Conservation (phyloP, 768 basidiomycete species). For the Scleroderma bovista region DNA sequence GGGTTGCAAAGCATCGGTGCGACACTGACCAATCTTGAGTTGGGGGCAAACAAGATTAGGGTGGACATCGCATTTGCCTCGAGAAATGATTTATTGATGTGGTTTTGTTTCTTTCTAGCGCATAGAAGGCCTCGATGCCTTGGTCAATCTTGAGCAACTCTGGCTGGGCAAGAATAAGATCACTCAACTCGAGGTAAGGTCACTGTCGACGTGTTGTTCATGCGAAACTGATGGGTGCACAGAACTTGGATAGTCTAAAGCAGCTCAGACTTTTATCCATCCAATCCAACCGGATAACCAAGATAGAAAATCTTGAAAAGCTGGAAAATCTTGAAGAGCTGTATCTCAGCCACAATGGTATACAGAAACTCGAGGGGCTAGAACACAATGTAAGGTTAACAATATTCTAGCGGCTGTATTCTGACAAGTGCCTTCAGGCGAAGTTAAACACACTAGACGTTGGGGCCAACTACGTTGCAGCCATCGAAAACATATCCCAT, state of each 20-base stretch:
- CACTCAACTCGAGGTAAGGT: slow-evolving; percentile 66
- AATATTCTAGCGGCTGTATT: not conserved
- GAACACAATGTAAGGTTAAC: slow-evolving; percentile 63
- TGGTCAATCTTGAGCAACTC: slow-evolving; percentile 83
- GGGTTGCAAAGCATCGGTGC: slow-evolving; percentile 50
- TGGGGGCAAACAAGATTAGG: slow-evolving; percentile 90
- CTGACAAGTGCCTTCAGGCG: slow-evolving; percentile 24
- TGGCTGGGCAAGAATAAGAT: slow-evolving; percentile 99
- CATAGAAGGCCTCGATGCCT: slow-evolving; percentile 79
- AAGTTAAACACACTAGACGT: slow-evolving; percentile 85
- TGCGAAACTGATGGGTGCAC: not conserved
- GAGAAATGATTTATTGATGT: not conserved
- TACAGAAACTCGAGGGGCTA: slow-evolving; percentile 78
- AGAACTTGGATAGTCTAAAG: slow-evolving; percentile 69
- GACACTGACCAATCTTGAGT: slow-evolving; percentile 76
- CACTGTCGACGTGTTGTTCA: not conserved
- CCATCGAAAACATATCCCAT: slow-evolving; percentile 80
- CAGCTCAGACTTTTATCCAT: slow-evolving; percentile 82
- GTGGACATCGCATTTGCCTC: slow-evolving; percentile 32
- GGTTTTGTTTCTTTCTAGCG: slow-evolving; percentile 40
- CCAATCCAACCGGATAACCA: slow-evolving; percentile 90
- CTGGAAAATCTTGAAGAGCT: slow-evolving; percentile 78
- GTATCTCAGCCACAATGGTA: slow-evolving; percentile 92
- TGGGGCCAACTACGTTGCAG: slow-evolving; percentile 76
- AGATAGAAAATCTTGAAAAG: slow-evolving; percentile 73